These are phyloP conservation scores for Phytophthora lateralis DNA, from an alignment of 352 stramenopile species.

Conservation along the genomic window DNA sequence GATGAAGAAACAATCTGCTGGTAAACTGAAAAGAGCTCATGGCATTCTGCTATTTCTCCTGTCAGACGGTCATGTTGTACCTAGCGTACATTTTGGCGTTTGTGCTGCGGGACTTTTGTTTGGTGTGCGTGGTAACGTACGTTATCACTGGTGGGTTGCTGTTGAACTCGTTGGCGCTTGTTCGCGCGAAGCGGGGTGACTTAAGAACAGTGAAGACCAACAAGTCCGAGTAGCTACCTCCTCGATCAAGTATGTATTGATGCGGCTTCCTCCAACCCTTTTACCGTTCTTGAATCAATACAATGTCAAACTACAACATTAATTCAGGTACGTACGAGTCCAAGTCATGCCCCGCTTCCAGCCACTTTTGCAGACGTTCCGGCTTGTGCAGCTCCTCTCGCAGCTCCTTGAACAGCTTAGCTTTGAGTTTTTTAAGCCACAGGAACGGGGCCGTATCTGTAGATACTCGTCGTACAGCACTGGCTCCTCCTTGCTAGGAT, in stretches of 20 bases:
- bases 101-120: constrained; percentile 57
- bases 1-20: not conserved
- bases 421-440: not conserved
- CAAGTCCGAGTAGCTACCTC: constrained; percentile 14
- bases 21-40: not conserved
- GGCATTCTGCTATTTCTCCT: constrained; percentile 1
- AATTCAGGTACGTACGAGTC: not conserved
- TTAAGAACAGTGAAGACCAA: not conserved
- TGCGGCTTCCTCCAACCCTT: no score
- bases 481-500: no score
- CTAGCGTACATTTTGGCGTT: constrained; percentile 64
- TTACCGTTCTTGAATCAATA: no score
- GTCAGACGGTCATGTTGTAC: constrained; percentile 50
- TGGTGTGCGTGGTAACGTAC: constrained; percentile 66
- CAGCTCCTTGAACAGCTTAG: not conserved
- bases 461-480: no score
- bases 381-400: not conserved
- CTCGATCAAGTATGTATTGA: not conserved
- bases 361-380: not conserved
- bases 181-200: constrained; percentile 10
- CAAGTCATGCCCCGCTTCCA: not conserved
- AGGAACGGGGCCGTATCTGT: not conserved
- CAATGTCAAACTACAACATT: no score
- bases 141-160: constrained; percentile 48
- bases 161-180: constrained; percentile 50